A percentile compares a stretch with the other conserved stretches of the same genome.
Conservation (phyloP, 1,139 yeast species). For the Lodderomyces orthopsilosis region DNA sequence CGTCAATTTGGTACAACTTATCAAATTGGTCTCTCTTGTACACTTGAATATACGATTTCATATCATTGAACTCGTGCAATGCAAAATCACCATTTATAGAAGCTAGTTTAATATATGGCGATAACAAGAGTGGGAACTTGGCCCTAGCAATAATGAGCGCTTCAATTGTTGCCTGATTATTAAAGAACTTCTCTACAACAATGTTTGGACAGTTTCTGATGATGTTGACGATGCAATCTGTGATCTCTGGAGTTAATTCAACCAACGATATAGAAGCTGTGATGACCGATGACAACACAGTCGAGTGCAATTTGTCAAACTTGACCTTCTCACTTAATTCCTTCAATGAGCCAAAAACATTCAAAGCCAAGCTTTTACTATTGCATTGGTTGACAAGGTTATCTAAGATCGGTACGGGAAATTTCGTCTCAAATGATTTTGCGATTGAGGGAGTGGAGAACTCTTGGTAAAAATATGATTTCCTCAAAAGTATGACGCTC, state of each 20-base stretch:
- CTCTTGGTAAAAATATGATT: slow-evolving; percentile 49
- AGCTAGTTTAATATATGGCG: slow-evolving; percentile 61
- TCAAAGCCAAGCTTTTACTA: slow-evolving; percentile 40
- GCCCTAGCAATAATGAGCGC: slow-evolving; percentile 63
- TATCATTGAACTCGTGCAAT: slow-evolving; percentile 53
- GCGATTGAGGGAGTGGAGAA: slow-evolving; percentile 14
- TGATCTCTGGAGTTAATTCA: slow-evolving; percentile 53
- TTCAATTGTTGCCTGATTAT: slow-evolving; percentile 50
- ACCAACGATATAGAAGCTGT: slow-evolving; percentile 62
- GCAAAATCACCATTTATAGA: slow-evolving; percentile 68
- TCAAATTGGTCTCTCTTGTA: slow-evolving; percentile 38
- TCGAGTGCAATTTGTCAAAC: slow-evolving; percentile 54
- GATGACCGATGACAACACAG: slow-evolving; percentile 58
- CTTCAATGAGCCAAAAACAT: slow-evolving; percentile 46
- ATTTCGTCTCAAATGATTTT: slow-evolving; percentile 13
- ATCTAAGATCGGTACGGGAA: slow-evolving; percentile 16
- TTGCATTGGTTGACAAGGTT: slow-evolving; percentile 35
- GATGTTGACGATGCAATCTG: slow-evolving; percentile 50
- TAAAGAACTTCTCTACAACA: slow-evolving; percentile 58
- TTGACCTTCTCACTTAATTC: slow-evolving; percentile 43
- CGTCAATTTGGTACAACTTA: slow-evolving; percentile 45
- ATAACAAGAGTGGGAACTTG: slow-evolving; percentile 68
- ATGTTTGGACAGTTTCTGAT: slow-evolving; percentile 54
- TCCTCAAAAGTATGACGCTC: slow-evolving; percentile 64
- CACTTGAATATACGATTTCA: slow-evolving; percentile 58